phyloP scores from a whole-genome alignment of 1,284 basidiomycete species.

The Termitomyces sp. region DNA sequence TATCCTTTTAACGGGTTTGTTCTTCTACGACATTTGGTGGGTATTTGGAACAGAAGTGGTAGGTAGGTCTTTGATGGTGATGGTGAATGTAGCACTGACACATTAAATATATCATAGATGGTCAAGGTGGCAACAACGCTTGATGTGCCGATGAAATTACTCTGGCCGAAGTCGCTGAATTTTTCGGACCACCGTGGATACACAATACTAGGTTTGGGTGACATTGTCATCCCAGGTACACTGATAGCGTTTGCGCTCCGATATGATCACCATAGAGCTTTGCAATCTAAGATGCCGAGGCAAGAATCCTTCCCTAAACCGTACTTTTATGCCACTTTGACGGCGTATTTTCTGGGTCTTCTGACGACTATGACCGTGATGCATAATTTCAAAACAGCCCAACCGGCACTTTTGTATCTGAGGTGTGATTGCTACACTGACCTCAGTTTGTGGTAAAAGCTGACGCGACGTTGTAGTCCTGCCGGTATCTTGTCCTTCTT shows the following conservation, averaged over 20 bases:
- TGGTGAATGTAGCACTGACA: not conserved
- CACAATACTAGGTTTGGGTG: constrained; percentile 91
- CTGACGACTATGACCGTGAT: constrained; percentile 82
- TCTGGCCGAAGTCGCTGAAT: constrained; percentile 75
- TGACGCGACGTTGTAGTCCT: constrained; percentile 39
- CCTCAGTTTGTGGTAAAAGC: not conserved
- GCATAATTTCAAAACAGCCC: constrained; percentile 77
- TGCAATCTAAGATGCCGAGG: constrained; percentile 16
- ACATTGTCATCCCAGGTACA: constrained; percentile 87
- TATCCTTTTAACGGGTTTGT: constrained; percentile 74
- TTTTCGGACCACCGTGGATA: constrained; percentile 60
- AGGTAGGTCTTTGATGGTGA: constrained; percentile 39
- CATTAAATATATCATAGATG: constrained; percentile 53
- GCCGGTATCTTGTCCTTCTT: constrained; percentile 64
- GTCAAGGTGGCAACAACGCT: constrained; percentile 88
- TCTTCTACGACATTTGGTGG: constrained; percentile 90
- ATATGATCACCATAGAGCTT: constrained; percentile 68
- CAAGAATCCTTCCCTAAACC: constrained; percentile 51
- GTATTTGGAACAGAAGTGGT: constrained; percentile 82
- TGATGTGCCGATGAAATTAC: constrained; percentile 91
- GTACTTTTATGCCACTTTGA: constrained; percentile 74
- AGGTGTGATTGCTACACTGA: constrained; percentile 45
- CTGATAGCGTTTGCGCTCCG: constrained; percentile 87
- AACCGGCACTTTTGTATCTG: constrained; percentile 92
- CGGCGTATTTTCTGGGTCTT: constrained; percentile 79